These are phyloP conservation scores for Lachnellula occidentalis DNA, from an alignment of 2,329 filamentous ascomycete species.

Conservation along the genomic window DNA sequence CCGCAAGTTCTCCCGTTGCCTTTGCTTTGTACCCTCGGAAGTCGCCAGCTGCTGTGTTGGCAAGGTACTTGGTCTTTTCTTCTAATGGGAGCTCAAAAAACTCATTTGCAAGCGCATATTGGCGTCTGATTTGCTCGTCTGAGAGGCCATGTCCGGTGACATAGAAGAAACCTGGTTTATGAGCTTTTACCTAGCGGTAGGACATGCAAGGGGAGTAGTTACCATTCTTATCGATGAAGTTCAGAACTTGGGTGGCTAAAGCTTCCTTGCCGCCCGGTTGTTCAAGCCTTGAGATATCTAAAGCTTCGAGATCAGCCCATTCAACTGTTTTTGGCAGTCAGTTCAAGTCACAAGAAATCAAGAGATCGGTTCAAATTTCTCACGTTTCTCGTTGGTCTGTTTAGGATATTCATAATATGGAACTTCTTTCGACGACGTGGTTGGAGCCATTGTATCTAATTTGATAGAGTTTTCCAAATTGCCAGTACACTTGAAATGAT, in stretches of 20 bases:
- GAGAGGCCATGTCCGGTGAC: constrained; percentile 53
- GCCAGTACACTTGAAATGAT: no score
- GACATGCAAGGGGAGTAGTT: background rate
- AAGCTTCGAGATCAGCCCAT: constrained; percentile 2
- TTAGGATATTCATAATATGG: background rate
- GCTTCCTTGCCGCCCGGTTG: constrained; percentile 44
- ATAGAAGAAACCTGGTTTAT: constrained; percentile 45
- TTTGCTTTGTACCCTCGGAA: constrained; percentile 50
- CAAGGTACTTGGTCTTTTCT: constrained; percentile 53
- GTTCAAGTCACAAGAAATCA: background rate
- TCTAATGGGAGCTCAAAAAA: constrained; percentile 50
- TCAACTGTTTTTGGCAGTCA: background rate
- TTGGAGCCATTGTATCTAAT: background rate
- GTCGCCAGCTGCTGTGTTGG: constrained; percentile 40
- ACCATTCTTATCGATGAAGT: constrained; percentile 43
- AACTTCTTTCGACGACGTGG: background rate
- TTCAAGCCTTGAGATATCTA: constrained; percentile 44
- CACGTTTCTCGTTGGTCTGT: constrained; percentile 15
- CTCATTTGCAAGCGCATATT: constrained; percentile 53
- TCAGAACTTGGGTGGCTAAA: constrained; percentile 43
- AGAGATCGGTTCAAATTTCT: background rate
- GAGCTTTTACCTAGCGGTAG: background rate
- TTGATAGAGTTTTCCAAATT: background rate
- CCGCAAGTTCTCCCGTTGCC: constrained; percentile 4
- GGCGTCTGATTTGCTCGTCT: constrained; percentile 51